These are phyloP conservation scores for Sphagnum fallax DNA, from an alignment of 228 moss, liverwort and hornwort species.

Conservation along the genomic window DNA sequence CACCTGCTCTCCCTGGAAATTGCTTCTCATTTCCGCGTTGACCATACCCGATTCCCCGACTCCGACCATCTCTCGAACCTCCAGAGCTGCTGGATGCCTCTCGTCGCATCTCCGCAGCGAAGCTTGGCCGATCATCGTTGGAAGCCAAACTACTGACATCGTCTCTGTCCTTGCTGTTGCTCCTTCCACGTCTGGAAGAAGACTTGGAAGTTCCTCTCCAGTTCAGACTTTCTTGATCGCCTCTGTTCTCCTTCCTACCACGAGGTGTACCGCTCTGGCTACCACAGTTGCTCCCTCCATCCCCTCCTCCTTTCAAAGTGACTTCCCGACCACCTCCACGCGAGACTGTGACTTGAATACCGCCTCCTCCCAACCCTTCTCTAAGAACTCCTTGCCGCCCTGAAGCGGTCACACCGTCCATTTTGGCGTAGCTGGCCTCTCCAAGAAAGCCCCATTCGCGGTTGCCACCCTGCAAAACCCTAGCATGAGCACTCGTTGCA, in stretches of 20 bases:
- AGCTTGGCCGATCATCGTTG: background rate
- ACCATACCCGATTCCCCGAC: background rate
- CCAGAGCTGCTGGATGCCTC: background rate
- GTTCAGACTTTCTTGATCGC: background rate
- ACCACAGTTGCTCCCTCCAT: background rate
- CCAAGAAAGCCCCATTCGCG: background rate
- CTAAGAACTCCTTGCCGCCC: background rate
- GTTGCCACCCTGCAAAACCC: background rate
- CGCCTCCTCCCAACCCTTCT: background rate
- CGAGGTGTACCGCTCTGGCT: background rate
- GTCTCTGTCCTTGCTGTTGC: background rate
- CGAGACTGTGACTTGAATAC: background rate
- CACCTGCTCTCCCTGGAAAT: background rate
- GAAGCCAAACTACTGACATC: background rate
- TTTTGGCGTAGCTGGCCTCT: background rate
- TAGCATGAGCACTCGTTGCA: background rate
- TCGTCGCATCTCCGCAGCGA: background rate
- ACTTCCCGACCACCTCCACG: background rate
- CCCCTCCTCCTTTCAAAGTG: background rate
- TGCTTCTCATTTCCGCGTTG: background rate
- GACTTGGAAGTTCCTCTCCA: background rate
- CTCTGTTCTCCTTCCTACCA: background rate
- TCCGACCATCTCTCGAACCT: background rate
- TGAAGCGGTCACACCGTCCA: background rate
- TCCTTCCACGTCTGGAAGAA: background rate